phyloP scores from a whole-genome alignment of 169 alveolate genomes.

The Eimeria brunetti region DNA sequence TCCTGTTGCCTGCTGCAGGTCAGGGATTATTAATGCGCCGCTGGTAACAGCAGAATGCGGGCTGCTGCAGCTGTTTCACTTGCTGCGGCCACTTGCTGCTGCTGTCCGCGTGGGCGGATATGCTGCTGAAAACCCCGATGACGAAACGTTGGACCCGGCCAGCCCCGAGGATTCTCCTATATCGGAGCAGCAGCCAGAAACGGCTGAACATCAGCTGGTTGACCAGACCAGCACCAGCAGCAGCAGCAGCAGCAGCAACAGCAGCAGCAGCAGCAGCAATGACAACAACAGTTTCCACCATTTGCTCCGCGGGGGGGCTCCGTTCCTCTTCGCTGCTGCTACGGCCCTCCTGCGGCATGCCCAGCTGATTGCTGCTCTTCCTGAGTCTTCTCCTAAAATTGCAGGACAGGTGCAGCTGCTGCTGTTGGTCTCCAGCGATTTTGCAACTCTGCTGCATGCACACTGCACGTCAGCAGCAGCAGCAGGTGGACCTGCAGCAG shows the following conservation, averaged over 20 bases:
- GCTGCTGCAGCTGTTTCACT: constrained; percentile 47
- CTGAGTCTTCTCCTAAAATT: constrained; percentile 10
- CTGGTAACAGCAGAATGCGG: constrained; percentile 45
- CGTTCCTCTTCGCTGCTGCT: constrained; percentile 45
- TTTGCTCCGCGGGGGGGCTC: neutral
- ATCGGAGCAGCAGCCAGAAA: neutral
- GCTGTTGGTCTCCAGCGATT: constrained; percentile 45
- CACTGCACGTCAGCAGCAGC: constrained; percentile 33
- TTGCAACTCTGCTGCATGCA: constrained; percentile 63
- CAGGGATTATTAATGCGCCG: constrained; percentile 33
- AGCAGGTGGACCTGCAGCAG: neutral
- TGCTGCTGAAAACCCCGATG: neutral
- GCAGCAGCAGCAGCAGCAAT: no score
- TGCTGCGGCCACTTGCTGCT: constrained; percentile 57
- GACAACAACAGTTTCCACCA: neutral
- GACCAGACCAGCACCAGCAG: neutral
- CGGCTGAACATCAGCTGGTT: constrained; percentile 3
- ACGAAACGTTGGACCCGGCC: neutral
- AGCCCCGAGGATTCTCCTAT: neutral
- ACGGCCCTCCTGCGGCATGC: constrained; percentile 49
- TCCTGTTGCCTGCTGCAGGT: constrained; percentile 15
- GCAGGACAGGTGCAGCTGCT: constrained; percentile 66
- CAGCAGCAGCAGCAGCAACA: constrained; percentile 26
- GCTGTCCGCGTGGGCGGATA: constrained; percentile 4
- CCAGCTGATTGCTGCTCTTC: constrained; percentile 10